These are phyloP conservation scores for Fusarium decemcellulare DNA, from an alignment of 2,329 filamentous ascomycete species.

Conservation along the genomic window DNA sequence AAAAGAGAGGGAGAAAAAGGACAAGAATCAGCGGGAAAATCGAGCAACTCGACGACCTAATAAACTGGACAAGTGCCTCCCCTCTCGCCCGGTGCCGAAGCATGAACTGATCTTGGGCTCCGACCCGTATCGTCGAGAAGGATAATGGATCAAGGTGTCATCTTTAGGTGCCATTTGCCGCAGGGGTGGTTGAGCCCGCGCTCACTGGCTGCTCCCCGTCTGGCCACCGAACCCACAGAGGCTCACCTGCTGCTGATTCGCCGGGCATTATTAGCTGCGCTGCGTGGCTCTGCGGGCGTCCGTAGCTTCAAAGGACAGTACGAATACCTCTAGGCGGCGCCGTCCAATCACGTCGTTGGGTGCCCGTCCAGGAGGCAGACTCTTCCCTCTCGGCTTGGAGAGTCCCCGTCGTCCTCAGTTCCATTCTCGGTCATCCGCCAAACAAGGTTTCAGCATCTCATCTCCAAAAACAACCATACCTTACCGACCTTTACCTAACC, in stretches of 20 bases:
- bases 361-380: constrained; percentile 31
- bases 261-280: constrained; percentile 20
- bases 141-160: constrained; percentile 37
- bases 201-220: too few relatives aligned
- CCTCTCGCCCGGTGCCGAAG: neutral
- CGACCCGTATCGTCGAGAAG: neutral
- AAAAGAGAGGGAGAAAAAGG: neutral
- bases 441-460: constrained; percentile 44
- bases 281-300: constrained; percentile 18
- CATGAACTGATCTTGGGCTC: constrained; percentile 10
- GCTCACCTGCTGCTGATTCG: neutral
- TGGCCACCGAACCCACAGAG: constrained; percentile 18
- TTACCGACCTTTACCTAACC: constrained; percentile 5
- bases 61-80: neutral
- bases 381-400: constrained; percentile 38
- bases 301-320: constrained; percentile 38
- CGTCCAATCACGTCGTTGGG: constrained; percentile 41
- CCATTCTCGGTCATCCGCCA: constrained; percentile 36
- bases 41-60: too few relatives aligned
- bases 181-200: constrained; percentile 18
- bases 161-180: constrained; percentile 29
- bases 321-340: constrained; percentile 12
- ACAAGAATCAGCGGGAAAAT: neutral
- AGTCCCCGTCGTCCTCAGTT: constrained; percentile 37
- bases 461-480: constrained; percentile 32